Evolutionary conservation across 177 flowering plant genomes (phyloP), one percentile per base, ranked within the genome.

Genomic region (Vitis hybrid): DNA sequence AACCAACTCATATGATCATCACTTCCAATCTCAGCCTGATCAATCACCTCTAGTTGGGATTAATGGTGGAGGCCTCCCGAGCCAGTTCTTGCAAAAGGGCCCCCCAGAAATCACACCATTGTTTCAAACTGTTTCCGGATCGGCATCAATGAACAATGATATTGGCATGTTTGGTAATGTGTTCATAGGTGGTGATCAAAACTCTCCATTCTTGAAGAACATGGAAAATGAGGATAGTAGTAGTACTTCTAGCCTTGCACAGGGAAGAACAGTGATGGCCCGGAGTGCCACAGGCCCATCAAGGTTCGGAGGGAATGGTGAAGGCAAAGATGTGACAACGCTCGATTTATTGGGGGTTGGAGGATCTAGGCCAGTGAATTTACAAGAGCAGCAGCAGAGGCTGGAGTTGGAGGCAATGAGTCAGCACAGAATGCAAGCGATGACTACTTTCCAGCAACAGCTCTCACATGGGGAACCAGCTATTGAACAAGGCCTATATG

Each of bases 271-370:
- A 2, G 31, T 18, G 26, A 49, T 69, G 26, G 72, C 53, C 50
- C 16, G 71, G 65, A 76, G 62, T 61, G 51, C 58, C 18, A 19
- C 56, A 3, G 81, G 74, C 1, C 62, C 72, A 2, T 70, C 86
- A 2, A 83, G 76, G 60, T 78, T 83, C 16, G 83, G 82, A 22
- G 76, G 74, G 14, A 67, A 58, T 7, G 49, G 59, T 4, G 70
- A 74, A n/a, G 76, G 74, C 13, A 67, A 70, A 16, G 84, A 82
- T 49, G 76, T 75, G 83, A 72, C 70, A 74, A 87, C 92, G 0
- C 72, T 84, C 10, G 93, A 90, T 74, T 89, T 90, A 69, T 71
- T 90, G 80, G 93, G 93, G 55, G 72, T 86, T 11, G 90, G 86
- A 55, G 87, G 85, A 13, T 65, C 81, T 19, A 78, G 87, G 60